Evolutionary conservation across 2,329 filamentous ascomycete genomes (phyloP).

Genomic region (Fusarium equiseti): DNA sequence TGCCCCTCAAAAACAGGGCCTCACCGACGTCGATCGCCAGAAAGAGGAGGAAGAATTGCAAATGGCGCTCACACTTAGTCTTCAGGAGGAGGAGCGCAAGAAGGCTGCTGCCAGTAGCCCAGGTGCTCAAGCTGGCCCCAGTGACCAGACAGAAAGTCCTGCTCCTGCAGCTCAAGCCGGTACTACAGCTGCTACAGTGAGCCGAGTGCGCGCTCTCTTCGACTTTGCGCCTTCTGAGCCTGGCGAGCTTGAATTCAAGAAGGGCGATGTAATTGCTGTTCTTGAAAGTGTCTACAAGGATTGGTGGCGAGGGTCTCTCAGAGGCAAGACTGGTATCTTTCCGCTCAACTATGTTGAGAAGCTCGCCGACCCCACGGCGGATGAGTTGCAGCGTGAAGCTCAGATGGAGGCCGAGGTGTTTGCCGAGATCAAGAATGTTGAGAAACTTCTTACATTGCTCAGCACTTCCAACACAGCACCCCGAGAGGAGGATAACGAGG

Average conservation of each 20-base stretch:
- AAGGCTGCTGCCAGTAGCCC: constrained; percentile 57
- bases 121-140: constrained; percentile 52
- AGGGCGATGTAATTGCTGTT: constrained; percentile 96
- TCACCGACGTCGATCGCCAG: constrained; percentile 88
- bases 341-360: constrained; percentile 99
- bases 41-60: constrained; percentile 98
- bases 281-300: constrained; percentile 98
- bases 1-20: constrained; percentile 91
- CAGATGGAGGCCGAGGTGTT: constrained; percentile 87
- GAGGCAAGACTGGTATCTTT: constrained; percentile 97
- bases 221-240: constrained; percentile 96
- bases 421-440: constrained; percentile 73
- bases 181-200: constrained; percentile 96
- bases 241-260: constrained; percentile 94
- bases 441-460: constrained; percentile 84
- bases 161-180: constrained; percentile 76
- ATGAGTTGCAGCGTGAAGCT: constrained; percentile 94
- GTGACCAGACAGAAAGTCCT: constrained; percentile 57
- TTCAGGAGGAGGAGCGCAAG: constrained; percentile 85
- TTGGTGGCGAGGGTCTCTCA: constrained; percentile 97
- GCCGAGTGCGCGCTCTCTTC: constrained; percentile 90
- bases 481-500: constrained; percentile 93
- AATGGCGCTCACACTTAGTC: constrained; percentile 91
- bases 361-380: constrained; percentile 90
- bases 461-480: constrained; percentile 86